A percentile compares a stretch with the other conserved stretches of the same genome.
These are phyloP conservation scores for Prunus mongolica DNA, from an alignment of 306 rosid species.

Conservation along the genomic window DNA sequence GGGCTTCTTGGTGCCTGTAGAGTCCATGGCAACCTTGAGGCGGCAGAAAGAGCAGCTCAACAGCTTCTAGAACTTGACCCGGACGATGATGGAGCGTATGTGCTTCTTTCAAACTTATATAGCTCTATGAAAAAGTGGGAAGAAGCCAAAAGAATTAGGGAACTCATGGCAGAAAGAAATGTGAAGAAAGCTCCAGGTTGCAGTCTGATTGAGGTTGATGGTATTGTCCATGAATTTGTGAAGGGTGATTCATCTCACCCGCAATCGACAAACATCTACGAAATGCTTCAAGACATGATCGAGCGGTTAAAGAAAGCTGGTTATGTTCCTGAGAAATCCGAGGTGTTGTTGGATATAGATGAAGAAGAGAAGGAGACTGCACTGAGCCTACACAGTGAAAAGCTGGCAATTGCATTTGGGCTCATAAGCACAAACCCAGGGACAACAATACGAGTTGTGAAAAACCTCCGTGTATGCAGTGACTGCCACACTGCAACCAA, in stretches of 20 bases:
- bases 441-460: slow-evolving; percentile 23
- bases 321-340: slow-evolving; percentile 20
- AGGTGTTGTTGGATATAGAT: slow-evolving; percentile 20
- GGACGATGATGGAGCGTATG: slow-evolving; percentile 14
- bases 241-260: slow-evolving; percentile 22
- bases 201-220: slow-evolving; percentile 25
- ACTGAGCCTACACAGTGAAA: slow-evolving; percentile 28
- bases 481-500: slow-evolving; percentile 28
- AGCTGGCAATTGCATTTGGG: slow-evolving; percentile 32
- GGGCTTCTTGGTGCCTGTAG: slow-evolving; percentile 26
- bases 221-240: slow-evolving; percentile 20
- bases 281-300: slow-evolving; percentile 26
- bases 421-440: slow-evolving; percentile 24
- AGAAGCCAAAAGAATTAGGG: slow-evolving; percentile 12
- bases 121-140: slow-evolving; percentile 28
- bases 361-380: slow-evolving; percentile 36
- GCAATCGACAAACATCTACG: not conserved
- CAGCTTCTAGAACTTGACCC: slow-evolving; percentile 18
- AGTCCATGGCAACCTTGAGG: slow-evolving; percentile 23
- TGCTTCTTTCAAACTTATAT: slow-evolving; percentile 20
- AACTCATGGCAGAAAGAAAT: slow-evolving; percentile 19
- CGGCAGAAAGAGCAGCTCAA: slow-evolving; percentile 25
- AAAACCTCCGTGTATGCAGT: slow-evolving; percentile 25
- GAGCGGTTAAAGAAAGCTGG: slow-evolving; percentile 18
- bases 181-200: slow-evolving; percentile 13